Evolutionary conservation across 805 yeast species (phyloP).

Genomic region (Danielozyma ontarioensis): DNA sequence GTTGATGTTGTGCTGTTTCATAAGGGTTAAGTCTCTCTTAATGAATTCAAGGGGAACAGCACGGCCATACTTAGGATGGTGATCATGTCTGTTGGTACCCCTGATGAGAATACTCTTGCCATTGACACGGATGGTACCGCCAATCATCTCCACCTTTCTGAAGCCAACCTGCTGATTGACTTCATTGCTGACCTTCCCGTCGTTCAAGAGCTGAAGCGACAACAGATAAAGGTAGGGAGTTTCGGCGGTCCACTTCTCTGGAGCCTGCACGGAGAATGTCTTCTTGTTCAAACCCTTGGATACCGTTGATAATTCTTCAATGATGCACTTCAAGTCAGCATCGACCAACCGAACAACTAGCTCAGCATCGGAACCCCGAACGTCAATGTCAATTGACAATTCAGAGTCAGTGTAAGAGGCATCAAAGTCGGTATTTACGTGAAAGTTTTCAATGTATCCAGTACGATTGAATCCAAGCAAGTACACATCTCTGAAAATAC

Average conservation of each 20-base stretch:
- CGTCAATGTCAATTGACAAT: constrained; percentile 2
- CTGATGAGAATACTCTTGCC: constrained; percentile 21
- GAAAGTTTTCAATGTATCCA: constrained; percentile 23
- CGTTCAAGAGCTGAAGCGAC: constrained; percentile 7
- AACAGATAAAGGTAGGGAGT: constrained; percentile 21
- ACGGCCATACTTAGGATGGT: constrained; percentile 26
- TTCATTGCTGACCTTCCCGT: constrained; percentile 4
- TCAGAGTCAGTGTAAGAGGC: constrained; percentile 5
- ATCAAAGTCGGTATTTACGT: constrained; percentile 15
- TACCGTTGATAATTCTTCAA: constrained; percentile 1
- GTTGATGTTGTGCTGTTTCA: constrained; percentile 30
- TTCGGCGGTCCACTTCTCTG: constrained; percentile 31
- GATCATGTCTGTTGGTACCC: constrained; percentile 34
- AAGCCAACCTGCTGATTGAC: constrained; percentile 22
- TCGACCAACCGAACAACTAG: constrained; percentile 2
- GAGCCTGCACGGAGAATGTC: constrained; percentile 7
- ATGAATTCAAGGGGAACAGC: constrained; percentile 30
- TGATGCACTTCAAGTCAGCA: neutral
- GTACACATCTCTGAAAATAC: constrained; percentile 32
- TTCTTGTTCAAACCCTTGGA: neutral
- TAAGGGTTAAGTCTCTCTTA: constrained; percentile 21
- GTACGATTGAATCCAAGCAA: constrained; percentile 15
- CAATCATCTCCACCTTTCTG: constrained; percentile 18
- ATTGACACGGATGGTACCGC: constrained; percentile 22
- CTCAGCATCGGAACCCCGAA: neutral